Evolutionary conservation across 805 yeast species (phyloP).

Genomic region (Yarrowia deformans): DNA sequence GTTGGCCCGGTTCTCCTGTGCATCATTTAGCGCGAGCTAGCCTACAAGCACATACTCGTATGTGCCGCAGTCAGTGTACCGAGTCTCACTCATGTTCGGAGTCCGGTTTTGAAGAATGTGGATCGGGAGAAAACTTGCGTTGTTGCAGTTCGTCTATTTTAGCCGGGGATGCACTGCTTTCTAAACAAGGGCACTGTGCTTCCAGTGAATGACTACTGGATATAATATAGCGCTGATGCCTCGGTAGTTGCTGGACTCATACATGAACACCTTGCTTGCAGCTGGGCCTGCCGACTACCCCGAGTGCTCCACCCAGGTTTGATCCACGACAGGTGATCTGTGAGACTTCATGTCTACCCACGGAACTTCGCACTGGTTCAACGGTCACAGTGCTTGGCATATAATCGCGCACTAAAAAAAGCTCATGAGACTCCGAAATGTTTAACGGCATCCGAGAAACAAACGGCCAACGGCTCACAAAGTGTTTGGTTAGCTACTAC

Average conservation of each 20-base stretch:
- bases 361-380: not conserved
- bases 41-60: too few relatives aligned
- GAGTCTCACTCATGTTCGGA: not conserved
- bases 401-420: conserved; percentile 28
- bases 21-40: not conserved
- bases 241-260: not conserved
- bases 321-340: not conserved
- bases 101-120: not conserved
- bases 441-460: not conserved
- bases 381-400: conserved; percentile 19
- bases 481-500: too few relatives aligned
- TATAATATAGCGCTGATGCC: too few relatives aligned
- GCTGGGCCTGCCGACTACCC: not conserved
- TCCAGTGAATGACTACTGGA: not conserved
- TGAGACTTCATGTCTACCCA: not conserved
- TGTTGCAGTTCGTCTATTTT: not conserved
- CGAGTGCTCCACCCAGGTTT: not conserved
- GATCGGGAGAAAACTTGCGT: not conserved
- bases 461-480: not conserved
- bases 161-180: not conserved
- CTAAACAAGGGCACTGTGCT: not conserved
- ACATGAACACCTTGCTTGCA: conserved; percentile 2
- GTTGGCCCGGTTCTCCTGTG: conserved; percentile 7
- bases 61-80: not conserved
- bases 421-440: conserved; percentile 20